Base-by-base conservation (phyloP, 1,284 basidiomycete species). In the Puccinia coronata region DNA sequence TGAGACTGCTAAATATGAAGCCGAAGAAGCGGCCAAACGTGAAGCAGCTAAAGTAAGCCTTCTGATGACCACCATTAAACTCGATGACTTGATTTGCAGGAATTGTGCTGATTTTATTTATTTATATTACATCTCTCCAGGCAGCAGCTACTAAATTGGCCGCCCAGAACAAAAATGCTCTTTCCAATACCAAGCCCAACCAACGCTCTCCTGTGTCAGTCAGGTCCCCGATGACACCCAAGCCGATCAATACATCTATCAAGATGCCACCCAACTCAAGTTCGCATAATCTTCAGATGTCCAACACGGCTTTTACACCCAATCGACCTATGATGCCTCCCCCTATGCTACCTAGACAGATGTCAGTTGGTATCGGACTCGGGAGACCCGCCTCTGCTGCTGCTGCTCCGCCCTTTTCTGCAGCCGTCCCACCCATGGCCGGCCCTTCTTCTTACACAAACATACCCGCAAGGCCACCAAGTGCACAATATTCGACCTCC, bases 31-130 rank as follows among this genome's bases (percentile, higher is more conserved):
- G 74, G 82, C 82, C 18, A 83, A 82, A 49, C 81, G 83, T 63
- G 82, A 82, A 65, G 83, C 83, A 75, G 83, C 82, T 28, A 82
- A 83, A 57, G 78, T 72, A 43, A 71, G 57, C 51, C 23, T n/a
- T n/a, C n/a, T n/a, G n/a, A n/a, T n/a, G n/a, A n/a, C n/a, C n/a
- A 23, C n/a, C 2, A 25, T 18, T 51, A 16, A 59, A 14, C n/a
- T 67, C 23, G 20, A 8, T 74, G 28, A 20, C 8, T 43, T 12
- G 18, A 61, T 25, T 34, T 74, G 41, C 53, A 5, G 23, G 55
- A n/a, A n/a, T n/a, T n/a, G n/a, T n/a, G n/a, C n/a, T 47, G 53
- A 18, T 25, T 61, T 61, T 6, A 23, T 63, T 63, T 41, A 20
- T 34, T 34, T 16, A 34, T 74, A 31, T 74, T 55, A 39, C 57